Conservation (phyloP, 2,329 filamentous ascomycete species). For the Rhynchosporium secalis region DNA sequence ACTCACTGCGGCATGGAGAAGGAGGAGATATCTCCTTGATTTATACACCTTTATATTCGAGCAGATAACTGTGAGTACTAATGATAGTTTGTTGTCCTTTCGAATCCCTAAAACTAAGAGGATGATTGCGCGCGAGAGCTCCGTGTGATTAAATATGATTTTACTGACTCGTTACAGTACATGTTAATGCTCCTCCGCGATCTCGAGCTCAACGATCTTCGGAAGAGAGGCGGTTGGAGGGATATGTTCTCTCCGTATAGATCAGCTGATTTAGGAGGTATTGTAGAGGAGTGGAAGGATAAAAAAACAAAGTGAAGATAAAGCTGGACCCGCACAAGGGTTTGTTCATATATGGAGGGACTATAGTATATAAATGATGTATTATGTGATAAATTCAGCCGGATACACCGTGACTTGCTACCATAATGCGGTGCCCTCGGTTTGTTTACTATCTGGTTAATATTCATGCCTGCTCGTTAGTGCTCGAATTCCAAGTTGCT, state of each 20-base stretch:
- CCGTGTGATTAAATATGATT: not conserved
- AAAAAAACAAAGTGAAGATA: not conserved
- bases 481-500: too few species aligned
- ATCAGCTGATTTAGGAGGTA: slow-evolving; percentile 17
- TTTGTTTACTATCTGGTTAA: too few species aligned
- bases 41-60: slow-evolving; percentile 21
- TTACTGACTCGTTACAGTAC: slow-evolving; percentile 8
- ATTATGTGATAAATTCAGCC: too few species aligned
- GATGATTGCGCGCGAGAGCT: not conserved
- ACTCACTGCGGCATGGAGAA: slow-evolving; percentile 14
- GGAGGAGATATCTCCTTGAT: slow-evolving; percentile 23
- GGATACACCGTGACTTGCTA: too few species aligned
- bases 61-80: slow-evolving; percentile 16
- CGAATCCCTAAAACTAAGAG: not conserved
- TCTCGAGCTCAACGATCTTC: slow-evolving; percentile 21
- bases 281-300: slow-evolving; percentile 22
- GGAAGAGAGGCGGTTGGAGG: slow-evolving; percentile 21
- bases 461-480: too few species aligned
- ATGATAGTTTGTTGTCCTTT: not conserved
- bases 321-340: not conserved
- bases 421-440: too few species aligned
- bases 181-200: slow-evolving; percentile 19
- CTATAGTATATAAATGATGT: too few species aligned
- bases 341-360: too few species aligned
- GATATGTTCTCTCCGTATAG: slow-evolving; percentile 19